Evolutionary conservation across 2,329 filamentous ascomycete species (phyloP), one percentile per base, ranked within the genome.

Genomic region (Colletotrichum phormii): DNA sequence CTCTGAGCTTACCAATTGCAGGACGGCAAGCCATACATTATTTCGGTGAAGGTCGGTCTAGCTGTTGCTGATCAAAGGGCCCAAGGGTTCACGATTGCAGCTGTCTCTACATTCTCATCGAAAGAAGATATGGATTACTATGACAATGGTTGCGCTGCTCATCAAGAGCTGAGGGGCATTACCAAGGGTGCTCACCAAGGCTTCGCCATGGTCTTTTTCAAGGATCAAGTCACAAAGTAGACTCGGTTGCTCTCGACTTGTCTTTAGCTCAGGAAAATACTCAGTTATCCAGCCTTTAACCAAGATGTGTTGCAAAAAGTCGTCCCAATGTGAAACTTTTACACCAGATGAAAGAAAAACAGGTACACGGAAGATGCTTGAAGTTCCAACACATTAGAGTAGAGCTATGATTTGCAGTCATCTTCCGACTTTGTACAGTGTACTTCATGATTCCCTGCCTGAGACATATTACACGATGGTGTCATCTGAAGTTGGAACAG

Each of bases 11-110:
- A 26, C 55, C 6, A 5, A 5, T 15, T n/a, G 1, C 31, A 92
- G 90, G 86, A 91, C 69, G 89, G 89, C 57, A 88, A 91, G 74
- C 88, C 88, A 0, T 92, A 92, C 77, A 90, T 92, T 60, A 75
- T 87, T 49, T 82, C 84, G 3, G 84, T 87, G 0, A 66, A 82
- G 81, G 89, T 86, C 1, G 86, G 86, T 4, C 78, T 81, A 5
- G 84, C 88, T 0, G 81, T 88, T 68, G 80, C 85, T 2, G 89
- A 91, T 73, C 83, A 87, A 4, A 86, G 90, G 4, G 86, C 83
- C 70, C 86, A 91, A 75, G 90, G 90, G 4, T 91, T 85, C 80
- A 92, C 87, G 2, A 70, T 92, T 51, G 84, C 87, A 0, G 88
- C 87, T 0, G 85, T 89, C 63, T 90, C 88, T 1, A 85, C 85